phyloP scores from a whole-genome alignment of 257 asterid species.

The Rauvolfia tetraphylla region DNA sequence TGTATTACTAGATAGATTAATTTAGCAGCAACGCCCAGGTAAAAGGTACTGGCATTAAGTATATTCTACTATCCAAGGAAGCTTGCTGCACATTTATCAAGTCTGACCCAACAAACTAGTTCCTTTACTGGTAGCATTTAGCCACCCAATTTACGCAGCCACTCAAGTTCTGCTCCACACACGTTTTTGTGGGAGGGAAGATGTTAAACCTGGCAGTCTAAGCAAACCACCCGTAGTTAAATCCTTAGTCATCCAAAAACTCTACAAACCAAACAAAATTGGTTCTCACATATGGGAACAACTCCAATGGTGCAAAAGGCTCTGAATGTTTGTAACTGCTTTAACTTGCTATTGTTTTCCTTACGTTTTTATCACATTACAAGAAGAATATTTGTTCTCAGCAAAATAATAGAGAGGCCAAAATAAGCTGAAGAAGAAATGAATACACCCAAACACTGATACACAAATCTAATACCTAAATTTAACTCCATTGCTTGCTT shows the following conservation, averaged over 20 bases:
- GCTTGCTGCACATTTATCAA: background rate
- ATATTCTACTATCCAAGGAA: background rate
- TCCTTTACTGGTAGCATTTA: background rate
- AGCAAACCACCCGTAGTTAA: background rate
- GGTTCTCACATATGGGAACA: background rate
- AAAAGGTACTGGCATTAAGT: too few species aligned
- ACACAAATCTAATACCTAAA: slow-evolving; percentile 52
- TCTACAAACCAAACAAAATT: background rate
- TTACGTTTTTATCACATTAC: background rate
- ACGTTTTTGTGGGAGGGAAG: background rate
- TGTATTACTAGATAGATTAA: background rate
- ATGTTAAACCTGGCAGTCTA: background rate
- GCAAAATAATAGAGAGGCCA: background rate
- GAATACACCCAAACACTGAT: background rate
- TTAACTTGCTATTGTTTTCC: too few species aligned
- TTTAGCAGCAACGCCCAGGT: background rate
- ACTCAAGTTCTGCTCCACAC: too few species aligned
- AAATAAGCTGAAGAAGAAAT: background rate
- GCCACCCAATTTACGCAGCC: too few species aligned
- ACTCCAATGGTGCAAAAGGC: background rate
- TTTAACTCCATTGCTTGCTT: slow-evolving; percentile 83
- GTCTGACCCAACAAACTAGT: background rate
- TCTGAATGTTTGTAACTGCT: too few species aligned
- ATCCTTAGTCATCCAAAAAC: background rate
- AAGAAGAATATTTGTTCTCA: background rate